Evolutionary conservation across 345 rosid species (phyloP).

Genomic region (Gossypium raimondii): DNA sequence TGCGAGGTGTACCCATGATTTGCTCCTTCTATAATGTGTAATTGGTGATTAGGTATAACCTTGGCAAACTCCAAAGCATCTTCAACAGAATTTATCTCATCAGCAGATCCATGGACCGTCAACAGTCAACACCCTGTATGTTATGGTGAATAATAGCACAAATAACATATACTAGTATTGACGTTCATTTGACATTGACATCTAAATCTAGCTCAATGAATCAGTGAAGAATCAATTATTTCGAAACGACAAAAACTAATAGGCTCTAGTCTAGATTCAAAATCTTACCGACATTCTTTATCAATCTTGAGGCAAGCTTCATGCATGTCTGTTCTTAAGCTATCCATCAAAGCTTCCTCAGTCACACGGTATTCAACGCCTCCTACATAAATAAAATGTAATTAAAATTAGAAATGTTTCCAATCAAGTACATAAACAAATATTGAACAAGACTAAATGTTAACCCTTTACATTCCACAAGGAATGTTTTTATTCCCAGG

Average conservation of each 20-base stretch:
- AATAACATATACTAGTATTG: neutral
- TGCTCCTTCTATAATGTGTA: slow-evolving; percentile 60
- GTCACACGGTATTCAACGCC: slow-evolving; percentile 48
- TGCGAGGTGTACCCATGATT: slow-evolving; percentile 58
- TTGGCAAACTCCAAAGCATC: slow-evolving; percentile 70
- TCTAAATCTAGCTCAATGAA: neutral
- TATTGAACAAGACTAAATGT: neutral
- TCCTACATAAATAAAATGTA: slow-evolving; percentile 29
- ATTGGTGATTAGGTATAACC: slow-evolving; percentile 61
- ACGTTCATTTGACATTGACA: neutral
- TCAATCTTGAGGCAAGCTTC: slow-evolving; percentile 58
- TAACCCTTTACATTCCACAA: no score
- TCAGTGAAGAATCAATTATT: neutral
- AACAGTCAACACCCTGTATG: slow-evolving; percentile 60
- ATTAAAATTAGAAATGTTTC: neutral
- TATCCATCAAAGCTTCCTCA: slow-evolving; percentile 58
- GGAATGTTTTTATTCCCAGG: no score
- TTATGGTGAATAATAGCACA: neutral
- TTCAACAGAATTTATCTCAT: slow-evolving; percentile 45
- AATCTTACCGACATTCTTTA: slow-evolving; percentile 60
- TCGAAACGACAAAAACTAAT: neutral
- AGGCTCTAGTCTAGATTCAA: neutral
- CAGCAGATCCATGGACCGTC: slow-evolving; percentile 79
- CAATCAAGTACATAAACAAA: neutral
- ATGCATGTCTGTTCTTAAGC: slow-evolving; percentile 58